Percentiles rank a stretch among this genome's conserved stretches.
Evolutionary conservation across 192 early-diverging fungal species (phyloP).

Genomic region (Coemansia sp.): DNA sequence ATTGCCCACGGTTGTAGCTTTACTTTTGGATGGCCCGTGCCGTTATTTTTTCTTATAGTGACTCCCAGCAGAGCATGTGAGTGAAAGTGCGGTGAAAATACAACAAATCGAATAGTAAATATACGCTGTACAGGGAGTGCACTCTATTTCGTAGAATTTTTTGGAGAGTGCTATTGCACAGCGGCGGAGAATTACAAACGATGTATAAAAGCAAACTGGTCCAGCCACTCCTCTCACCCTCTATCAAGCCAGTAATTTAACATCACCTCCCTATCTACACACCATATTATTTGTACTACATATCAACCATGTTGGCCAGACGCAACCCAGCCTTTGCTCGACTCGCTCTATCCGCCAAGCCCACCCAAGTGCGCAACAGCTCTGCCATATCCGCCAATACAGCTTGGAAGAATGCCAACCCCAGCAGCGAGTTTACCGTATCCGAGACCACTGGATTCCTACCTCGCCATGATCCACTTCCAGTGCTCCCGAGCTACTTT

Average conservation of each 20-base stretch:
- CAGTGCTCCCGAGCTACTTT: constrained; percentile 70
- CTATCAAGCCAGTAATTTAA: not conserved
- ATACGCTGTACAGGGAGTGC: not conserved
- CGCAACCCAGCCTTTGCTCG: not conserved
- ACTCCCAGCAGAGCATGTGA: not conserved
- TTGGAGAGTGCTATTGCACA: not conserved
- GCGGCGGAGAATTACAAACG: not conserved
- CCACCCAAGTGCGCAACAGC: not conserved
- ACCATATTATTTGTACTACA: not conserved
- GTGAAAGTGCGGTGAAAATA: not conserved
- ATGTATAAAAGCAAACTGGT: not conserved
- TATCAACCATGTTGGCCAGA: constrained; percentile 2
- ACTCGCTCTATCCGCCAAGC: not conserved
- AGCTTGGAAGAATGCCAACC: constrained; percentile 32
- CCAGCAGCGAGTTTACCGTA: constrained; percentile 54
- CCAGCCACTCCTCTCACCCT: not conserved
- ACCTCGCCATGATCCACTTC: constrained; percentile 69
- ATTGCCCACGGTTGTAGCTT: not conserved
- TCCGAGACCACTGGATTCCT: constrained; percentile 59
- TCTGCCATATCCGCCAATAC: not conserved
- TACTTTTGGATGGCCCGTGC: not conserved
- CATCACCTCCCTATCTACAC: not conserved
- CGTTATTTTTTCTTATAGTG: not conserved
- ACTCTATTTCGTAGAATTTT: constrained; percentile 6
- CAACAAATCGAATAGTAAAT: not conserved